Base-by-base conservation (phyloP, 148 eudicot genomes). In the Rhododendron vialii region DNA sequence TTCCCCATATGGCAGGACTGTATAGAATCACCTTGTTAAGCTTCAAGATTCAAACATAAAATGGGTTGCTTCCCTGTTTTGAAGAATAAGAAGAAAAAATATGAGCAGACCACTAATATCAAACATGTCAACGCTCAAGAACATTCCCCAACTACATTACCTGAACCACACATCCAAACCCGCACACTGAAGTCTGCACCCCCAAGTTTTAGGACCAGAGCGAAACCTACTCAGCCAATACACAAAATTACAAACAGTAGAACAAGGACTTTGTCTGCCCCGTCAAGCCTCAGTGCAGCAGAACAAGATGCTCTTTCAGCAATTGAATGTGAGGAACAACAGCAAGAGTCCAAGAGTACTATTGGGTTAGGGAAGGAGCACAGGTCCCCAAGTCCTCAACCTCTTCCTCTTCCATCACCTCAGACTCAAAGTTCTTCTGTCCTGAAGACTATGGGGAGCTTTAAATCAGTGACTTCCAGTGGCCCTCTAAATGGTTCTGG, bases 351-450 rank as follows among this genome's bases (percentile, higher is more conserved):
- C 13, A 93, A 81, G 87, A 73, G 47, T 85, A 85, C 86, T 24
- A 78, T 78, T 80, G 89, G 88, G 36, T 88, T 92, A 41, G 88
- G 89, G 73, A 91, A 91, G 85, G 96, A 94, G 84, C 92, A 88
- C 61, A 89, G 85, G 76, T 87, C 96, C 36, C 93, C 93, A 24
- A 93, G 89, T 85, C 98, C 99, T 53, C 95, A 93, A 43, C 99
- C 99, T 85, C 98, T 97, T 71, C 99, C 99, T 80, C 98, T 97
- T 85, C 99, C 99, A 35, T 91, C 98, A 17, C 94, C 98, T 50
- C 93, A 90, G 79, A 86, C 94, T 48, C 92, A 90, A 73, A 87
- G 87, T 85, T 84, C 89, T 22, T 81, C 91, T 15, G 74, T 86
- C 76, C 89, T 96, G 69, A 95, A 85, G 88, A 57, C 92, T 47